Base-by-base conservation (phyloP, 108 stramenopile species). In the Nitzschia sp. region DNA sequence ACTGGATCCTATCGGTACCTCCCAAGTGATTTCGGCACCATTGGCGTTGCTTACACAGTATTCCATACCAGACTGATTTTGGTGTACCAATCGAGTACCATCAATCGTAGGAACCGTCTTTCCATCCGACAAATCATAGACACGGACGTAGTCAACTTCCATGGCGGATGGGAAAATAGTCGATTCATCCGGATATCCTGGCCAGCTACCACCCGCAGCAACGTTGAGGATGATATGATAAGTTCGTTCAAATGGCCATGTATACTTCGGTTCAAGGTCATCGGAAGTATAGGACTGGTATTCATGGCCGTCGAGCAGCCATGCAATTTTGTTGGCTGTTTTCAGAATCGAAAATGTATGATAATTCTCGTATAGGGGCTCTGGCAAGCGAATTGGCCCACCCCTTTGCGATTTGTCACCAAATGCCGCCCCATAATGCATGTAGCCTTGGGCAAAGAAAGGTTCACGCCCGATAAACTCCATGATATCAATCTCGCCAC, bases 401-500 rank as follows among this genome's bases (percentile, higher is more conserved):
- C 48, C 59, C 23, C 54, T 72, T 64, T 46, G 34, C 28, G 33
- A 46, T 57, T 61, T 78, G 71, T 48, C 71, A 59, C 32, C 64
- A 42, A 2, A 64, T 54, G 19, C 65, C 34, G 54, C 33, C 28
- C 77, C 77, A 33, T 78, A 78, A 54, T 77, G 76, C 21, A 76
- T 60, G 57, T 64, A 32, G 36, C 77, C 74, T 32, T 80, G 74
- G 15, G 66, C 60, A 6, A 62, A 64, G 34, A 68, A 68, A 21
- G 59, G 60, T 54, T 79, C 70, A 49, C 78, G 78, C 53, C 84
- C 84, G 36, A 70, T 70, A 49, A 71, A 45, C 47, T 85, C 87
- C 84, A 85, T 70, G 29, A 88, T 63, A 75, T 88, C 87, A 75
- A 88, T 83, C 51, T 85, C 87, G 24, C 86, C 86, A 15, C 78